These are phyloP conservation scores for Penicillium griseofulvum DNA, from an alignment of 2,329 filamentous ascomycete genomes.

Conservation along the genomic window DNA sequence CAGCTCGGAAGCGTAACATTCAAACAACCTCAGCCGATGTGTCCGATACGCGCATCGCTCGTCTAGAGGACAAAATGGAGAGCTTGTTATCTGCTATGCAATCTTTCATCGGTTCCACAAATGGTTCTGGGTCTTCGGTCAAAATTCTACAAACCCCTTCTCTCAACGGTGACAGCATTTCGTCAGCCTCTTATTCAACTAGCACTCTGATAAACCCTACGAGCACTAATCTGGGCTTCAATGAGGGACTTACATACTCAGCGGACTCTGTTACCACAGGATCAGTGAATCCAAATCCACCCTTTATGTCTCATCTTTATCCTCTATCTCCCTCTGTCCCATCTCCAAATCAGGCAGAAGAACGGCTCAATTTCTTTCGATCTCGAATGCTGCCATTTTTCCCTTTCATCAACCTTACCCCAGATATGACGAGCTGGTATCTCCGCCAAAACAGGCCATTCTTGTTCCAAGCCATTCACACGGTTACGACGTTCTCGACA, in stretches of 20 bases:
- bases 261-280: neutral
- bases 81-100: slow-evolving; percentile 31
- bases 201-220: neutral
- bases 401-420: slow-evolving; percentile 34
- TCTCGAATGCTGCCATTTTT: slow-evolving; percentile 37
- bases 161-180: slow-evolving; percentile 3
- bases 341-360: slow-evolving; percentile 15
- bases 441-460: slow-evolving; percentile 35
- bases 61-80: slow-evolving; percentile 37
- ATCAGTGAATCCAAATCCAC: slow-evolving; percentile 4
- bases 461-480: slow-evolving; percentile 38
- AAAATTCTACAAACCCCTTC: too few species aligned
- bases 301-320: too few species aligned
- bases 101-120: too few species aligned
- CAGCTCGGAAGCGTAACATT: slow-evolving; percentile 31
- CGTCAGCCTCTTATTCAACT: neutral
- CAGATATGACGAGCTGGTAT: slow-evolving; percentile 28
- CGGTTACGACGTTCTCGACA: slow-evolving; percentile 33
- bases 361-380: slow-evolving; percentile 29
- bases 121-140: too few species aligned
- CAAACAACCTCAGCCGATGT: slow-evolving; percentile 20
- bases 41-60: slow-evolving; percentile 34
- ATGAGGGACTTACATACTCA: neutral
- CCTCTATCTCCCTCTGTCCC: too few species aligned
- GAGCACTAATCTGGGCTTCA: neutral